Conservation (phyloP, 2,329 filamentous ascomycete genomes). For the Paraconiothyrium sp. region DNA sequence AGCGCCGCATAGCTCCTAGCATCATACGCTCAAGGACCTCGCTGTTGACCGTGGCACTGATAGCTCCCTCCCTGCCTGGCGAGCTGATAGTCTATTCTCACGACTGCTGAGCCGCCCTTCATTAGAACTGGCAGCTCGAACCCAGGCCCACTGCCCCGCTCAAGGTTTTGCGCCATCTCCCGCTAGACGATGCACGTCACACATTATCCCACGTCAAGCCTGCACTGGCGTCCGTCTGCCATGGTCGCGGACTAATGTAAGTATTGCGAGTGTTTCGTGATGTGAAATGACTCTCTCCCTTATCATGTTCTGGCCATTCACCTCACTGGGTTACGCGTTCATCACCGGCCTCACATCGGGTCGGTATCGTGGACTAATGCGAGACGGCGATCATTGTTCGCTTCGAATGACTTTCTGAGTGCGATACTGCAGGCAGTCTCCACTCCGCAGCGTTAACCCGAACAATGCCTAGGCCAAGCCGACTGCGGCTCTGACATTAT, state of each 20-base stretch:
- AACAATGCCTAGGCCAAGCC: constrained; percentile 28
- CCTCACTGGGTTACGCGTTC: not conserved
- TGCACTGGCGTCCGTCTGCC: constrained; percentile 31
- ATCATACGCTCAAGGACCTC: not conserved
- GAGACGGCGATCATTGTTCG: constrained; percentile 28
- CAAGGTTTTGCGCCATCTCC: constrained; percentile 31
- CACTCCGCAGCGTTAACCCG: constrained; percentile 33
- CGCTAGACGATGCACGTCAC: constrained; percentile 51
- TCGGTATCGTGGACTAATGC: not conserved
- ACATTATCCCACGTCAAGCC: constrained; percentile 34
- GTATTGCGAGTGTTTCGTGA: constrained; percentile 19
- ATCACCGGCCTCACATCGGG: constrained; percentile 1
- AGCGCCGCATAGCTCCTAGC: not conserved
- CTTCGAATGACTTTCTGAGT: constrained; percentile 28
- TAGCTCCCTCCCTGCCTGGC: not conserved
- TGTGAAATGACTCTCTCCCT: not conserved
- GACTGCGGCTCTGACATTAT: constrained; percentile 5
- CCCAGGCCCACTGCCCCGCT: constrained; percentile 17
- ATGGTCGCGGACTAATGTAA: constrained; percentile 38
- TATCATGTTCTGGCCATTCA: not conserved
- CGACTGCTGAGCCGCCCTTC: constrained; percentile 18
- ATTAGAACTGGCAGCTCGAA: constrained; percentile 24
- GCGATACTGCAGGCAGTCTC: constrained; percentile 30
- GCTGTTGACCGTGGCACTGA: not conserved
- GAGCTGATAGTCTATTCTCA: not conserved